These are phyloP conservation scores for Halenospora varia DNA, from an alignment of 495 filamentous ascomycete genomes.

Conservation along the genomic window DNA sequence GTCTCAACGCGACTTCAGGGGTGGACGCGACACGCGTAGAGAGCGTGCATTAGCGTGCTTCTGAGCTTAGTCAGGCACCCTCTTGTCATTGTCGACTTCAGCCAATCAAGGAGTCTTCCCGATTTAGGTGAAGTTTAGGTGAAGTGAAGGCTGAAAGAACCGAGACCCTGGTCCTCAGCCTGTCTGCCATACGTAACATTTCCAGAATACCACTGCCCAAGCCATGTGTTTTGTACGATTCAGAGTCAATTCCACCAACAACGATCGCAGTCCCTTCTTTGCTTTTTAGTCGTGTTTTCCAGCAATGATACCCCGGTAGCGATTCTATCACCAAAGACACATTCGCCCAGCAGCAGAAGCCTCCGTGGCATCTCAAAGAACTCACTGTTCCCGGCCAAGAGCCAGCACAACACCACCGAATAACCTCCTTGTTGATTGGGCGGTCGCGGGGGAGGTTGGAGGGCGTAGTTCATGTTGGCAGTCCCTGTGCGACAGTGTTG, in stretches of 20 bases:
- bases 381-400: too few species aligned
- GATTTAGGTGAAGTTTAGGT: neutral
- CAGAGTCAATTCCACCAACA: neutral
- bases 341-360: conserved; percentile 22
- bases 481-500: neutral
- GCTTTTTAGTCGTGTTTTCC: neutral
- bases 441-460: conserved; percentile 16
- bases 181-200: neutral
- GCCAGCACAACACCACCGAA: too few species aligned
- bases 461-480: neutral
- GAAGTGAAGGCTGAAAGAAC: neutral
- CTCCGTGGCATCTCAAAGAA: conserved; percentile 12
- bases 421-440: neutral
- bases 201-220: neutral
- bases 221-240: neutral
- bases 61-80: neutral
- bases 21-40: neutral
- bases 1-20: neutral
- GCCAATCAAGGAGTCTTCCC: neutral
- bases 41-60: neutral
- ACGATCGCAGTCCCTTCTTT: neutral
- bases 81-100: too few species aligned
- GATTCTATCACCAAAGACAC: conserved; percentile 1
- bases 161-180: neutral
- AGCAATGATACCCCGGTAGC: conserved; percentile 27